Evolutionary conservation across 257 asterid genomes (phyloP), one percentile per base, ranked within the genome.

Genomic region (Solanum paucissectum): DNA sequence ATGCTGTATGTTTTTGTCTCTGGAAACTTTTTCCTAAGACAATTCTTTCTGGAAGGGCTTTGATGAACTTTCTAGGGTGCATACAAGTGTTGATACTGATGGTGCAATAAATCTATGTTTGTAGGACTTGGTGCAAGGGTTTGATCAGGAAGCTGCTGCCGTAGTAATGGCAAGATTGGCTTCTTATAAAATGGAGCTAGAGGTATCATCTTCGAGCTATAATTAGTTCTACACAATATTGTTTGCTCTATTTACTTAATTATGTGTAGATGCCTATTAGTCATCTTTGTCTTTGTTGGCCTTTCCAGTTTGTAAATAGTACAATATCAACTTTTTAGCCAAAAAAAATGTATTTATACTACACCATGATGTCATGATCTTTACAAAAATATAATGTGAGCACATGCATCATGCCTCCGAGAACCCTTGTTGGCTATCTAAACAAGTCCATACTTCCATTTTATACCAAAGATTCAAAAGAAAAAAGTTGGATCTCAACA

Each of bases 141-240:
- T 97, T 92, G 99, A 97, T 91, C 99, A 97, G 90, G 99, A 97
- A 90, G 93, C 92, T 88, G 99, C 99, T 93, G 98, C 99, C 34
- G 99, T 97, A 27, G 98, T 94, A 29, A 90, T 96, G 94, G 99
- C 98, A 89, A 96, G 99, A 93, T 91, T 93, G 44, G 97, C 95
- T 88, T 97, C 99, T 84, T 90, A 94, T 88, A 97, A 97, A 92
- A 97, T 97, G 99, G 99, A 96, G 90, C 89, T 86, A 86, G 99
- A 97, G 99, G 99, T 97, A 95, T 12, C 36, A 20, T 36, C 3
- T 46, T 52, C 14, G 2, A 20, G 23, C 29, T 27, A 5, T 29
- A 40, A 36, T 83, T 27, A 27, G 33, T 29, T 32, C 34, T 76
- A 69, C 64, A 29, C 89, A 46, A 46, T 74, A 27, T 18, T 46